Base-by-base conservation (phyloP, 495 filamentous ascomycete species). In the Annulohypoxylon nitens region DNA sequence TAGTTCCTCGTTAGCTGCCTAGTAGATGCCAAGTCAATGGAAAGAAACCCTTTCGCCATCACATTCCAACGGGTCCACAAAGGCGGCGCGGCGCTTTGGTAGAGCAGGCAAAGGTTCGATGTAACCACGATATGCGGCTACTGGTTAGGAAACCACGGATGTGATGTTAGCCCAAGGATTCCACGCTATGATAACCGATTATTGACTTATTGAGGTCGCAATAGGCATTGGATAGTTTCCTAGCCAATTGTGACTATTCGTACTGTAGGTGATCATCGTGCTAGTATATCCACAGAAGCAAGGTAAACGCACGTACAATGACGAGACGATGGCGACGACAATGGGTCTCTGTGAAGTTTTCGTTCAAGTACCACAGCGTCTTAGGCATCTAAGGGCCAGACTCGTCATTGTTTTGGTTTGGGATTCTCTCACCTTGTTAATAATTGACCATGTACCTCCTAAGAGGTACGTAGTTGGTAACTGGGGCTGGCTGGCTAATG, bases 401-500 rank as follows among this genome's bases (percentile, higher is more conserved):
- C 26, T 60, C 39, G 36, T 8, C 26, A 65, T 62, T 57, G 55
- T 11, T 65, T 74, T 61, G 65, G 71, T 63, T 63, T 67, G 61
- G 62, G 48, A 67, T 4, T 30, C 39, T 70, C 65, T 59, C 61
- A 51, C 53, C 64, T 68, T n/a, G 55, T 23, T 53, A 48, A 50
- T 69, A 68, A 51, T 16, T 45, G 41, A 50, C 45, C 67, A 73
- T 30, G 30, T 30, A 6, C 30, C 30, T 30, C 64, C 23, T 3
- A 4, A 25, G 11, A 50, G 11, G 45, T 50, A 66, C 12, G 33
- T n/a, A n/a, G 11, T 25, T 23, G 14, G 51, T 50, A 30, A 57
- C 39, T 64, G 16, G 53, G 51, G 34, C 48, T 64, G 61, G 41
- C 50, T 63, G 62, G 60, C 67, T 75, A 75, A 75, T 75, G 72